Percentiles rank a stretch among this genome's conserved stretches.
Evolutionary conservation across 2,329 filamentous ascomycete genomes (phyloP).

Genomic region (Fusarium clavum): DNA sequence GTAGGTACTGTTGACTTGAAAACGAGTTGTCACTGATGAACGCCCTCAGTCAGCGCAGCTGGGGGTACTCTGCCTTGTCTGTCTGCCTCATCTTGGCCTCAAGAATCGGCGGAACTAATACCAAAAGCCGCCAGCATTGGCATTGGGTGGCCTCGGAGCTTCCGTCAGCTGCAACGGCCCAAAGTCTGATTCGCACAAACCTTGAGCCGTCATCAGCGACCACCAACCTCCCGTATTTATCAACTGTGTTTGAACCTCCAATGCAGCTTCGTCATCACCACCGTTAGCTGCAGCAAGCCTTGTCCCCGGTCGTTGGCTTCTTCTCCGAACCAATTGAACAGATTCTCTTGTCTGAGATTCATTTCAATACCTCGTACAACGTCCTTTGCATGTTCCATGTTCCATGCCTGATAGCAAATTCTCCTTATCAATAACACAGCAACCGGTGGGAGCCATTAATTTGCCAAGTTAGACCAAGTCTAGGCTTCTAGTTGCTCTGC

Average conservation of each 20-base stretch:
- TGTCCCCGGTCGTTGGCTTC: constrained; percentile 15
- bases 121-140: constrained; percentile 9
- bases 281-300: constrained; percentile 30
- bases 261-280: constrained; percentile 14
- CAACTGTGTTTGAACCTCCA: constrained; percentile 14
- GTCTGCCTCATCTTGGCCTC: constrained; percentile 35
- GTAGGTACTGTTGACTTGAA: constrained; percentile 4
- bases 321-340: constrained; percentile 26
- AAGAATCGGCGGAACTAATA: constrained; percentile 16
- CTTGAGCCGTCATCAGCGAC: constrained; percentile 11
- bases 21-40: constrained; percentile 24
- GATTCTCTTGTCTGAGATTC: constrained; percentile 15
- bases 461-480: constrained; percentile 37
- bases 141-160: constrained; percentile 29
- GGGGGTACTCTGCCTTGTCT: constrained; percentile 24
- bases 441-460: constrained; percentile 16
- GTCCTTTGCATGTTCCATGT: constrained; percentile 5
- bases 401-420: constrained; percentile 12
- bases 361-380: constrained; percentile 7
- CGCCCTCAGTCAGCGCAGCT: constrained; percentile 23
- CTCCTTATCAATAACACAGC: constrained; percentile 22
- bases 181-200: constrained; percentile 23
- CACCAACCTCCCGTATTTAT: constrained; percentile 29
- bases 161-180: constrained; percentile 27
- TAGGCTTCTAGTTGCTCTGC: constrained; percentile 41